phyloP scores from a whole-genome alignment of 805 yeast genomes.

The Ogataea pignaliae region DNA sequence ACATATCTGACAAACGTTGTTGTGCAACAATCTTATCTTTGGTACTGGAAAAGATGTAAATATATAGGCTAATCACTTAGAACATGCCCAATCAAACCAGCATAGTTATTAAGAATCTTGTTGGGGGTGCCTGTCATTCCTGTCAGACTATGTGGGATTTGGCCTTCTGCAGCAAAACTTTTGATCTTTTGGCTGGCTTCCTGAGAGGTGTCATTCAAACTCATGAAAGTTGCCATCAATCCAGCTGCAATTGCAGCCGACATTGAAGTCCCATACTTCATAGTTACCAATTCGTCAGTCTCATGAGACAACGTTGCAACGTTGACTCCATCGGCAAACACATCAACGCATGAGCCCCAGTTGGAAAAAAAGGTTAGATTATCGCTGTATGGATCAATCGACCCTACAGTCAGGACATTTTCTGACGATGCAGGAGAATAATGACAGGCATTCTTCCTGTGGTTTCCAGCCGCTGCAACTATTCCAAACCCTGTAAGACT shows the following conservation, averaged over 20 bases:
- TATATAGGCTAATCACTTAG: constrained; percentile 12
- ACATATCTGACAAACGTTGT: not conserved
- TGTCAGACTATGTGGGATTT: constrained; percentile 7
- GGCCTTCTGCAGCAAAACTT: constrained; percentile 12
- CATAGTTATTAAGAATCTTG: constrained; percentile 19
- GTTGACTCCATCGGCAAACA: constrained; percentile 46
- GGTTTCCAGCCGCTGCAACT: constrained; percentile 49
- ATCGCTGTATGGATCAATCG: constrained; percentile 33
- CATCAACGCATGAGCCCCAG: constrained; percentile 51
- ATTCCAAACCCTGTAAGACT: constrained; percentile 39
- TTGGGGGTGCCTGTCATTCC: constrained; percentile 16
- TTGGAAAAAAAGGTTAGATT: constrained; percentile 36
- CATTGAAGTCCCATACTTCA: constrained; percentile 46
- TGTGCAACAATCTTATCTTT: not conserved
- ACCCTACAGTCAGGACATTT: constrained; percentile 38
- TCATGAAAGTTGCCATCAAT: constrained; percentile 39
- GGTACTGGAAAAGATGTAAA: not conserved
- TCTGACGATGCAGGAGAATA: constrained; percentile 43
- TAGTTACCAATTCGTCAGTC: constrained; percentile 26
- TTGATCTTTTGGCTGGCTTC: constrained; percentile 31
- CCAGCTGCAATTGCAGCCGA: constrained; percentile 45
- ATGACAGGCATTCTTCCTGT: constrained; percentile 38
- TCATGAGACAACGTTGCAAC: constrained; percentile 37
- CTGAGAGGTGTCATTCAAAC: constrained; percentile 32
- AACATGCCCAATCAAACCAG: constrained; percentile 13